Evolutionary conservation across 345 rosid genomes (phyloP).

Genomic region (Dipteronia sinensis): DNA sequence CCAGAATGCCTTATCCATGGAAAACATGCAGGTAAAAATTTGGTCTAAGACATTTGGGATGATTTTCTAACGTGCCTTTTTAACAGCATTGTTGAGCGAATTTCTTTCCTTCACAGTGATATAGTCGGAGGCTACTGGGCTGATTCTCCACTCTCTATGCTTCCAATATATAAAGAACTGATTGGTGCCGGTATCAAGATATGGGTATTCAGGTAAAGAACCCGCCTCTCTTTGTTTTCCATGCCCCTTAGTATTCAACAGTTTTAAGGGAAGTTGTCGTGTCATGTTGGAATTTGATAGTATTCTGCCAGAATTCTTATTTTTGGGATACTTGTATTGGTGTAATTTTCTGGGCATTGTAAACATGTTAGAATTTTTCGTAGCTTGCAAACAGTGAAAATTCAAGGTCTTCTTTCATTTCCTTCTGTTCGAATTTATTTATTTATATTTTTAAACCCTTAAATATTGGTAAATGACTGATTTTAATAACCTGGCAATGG

Average conservation of each 20-base stretch:
- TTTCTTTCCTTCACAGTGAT: conserved; percentile 45
- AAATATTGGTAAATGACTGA: background rate
- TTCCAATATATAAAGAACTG: conserved; percentile 88
- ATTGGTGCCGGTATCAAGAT: conserved; percentile 76
- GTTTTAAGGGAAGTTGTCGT: background rate
- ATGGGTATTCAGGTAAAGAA: conserved; percentile 82
- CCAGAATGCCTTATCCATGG: conserved; percentile 76
- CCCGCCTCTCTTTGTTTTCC: background rate
- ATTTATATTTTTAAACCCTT: background rate
- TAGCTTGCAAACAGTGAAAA: background rate
- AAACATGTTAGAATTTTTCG: background rate
- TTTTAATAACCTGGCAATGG: background rate
- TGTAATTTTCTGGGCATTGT: background rate
- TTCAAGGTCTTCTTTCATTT: background rate
- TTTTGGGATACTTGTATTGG: background rate
- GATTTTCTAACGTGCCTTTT: background rate
- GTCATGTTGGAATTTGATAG: background rate
- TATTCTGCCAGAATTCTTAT: background rate
- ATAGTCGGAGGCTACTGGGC: conserved; percentile 70
- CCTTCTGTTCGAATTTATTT: background rate
- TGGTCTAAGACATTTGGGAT: background rate
- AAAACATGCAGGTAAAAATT: conserved; percentile 70
- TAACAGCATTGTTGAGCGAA: background rate
- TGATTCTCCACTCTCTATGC: conserved; percentile 90
- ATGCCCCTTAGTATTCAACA: background rate